phyloP scores from a whole-genome alignment of 768 basidiomycete genomes.

The Pilatotrama ljubarskyi region DNA sequence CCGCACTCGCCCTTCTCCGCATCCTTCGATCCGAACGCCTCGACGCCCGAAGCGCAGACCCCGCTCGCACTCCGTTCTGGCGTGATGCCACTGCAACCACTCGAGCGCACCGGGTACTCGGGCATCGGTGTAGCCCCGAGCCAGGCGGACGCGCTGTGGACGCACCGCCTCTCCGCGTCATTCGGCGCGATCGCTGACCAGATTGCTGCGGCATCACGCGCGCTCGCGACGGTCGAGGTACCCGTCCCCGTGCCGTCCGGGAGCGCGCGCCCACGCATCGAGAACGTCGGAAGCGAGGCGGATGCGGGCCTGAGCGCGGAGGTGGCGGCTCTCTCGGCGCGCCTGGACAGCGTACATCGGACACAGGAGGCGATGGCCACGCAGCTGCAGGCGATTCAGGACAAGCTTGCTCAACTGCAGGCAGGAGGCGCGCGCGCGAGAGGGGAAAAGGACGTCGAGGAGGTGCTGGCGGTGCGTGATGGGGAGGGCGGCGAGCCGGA shows the following conservation, averaged over 20 bases:
- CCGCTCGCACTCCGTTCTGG: not conserved
- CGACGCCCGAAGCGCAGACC: conserved; percentile 14
- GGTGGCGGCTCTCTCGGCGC: conserved; percentile 24
- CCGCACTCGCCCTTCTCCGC: conserved; percentile 23
- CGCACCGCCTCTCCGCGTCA: conserved; percentile 37
- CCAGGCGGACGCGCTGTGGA: conserved; percentile 26
- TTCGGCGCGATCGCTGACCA: conserved; percentile 42
- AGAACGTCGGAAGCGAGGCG: not conserved
- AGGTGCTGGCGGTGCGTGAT: conserved; percentile 17
- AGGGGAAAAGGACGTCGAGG: conserved; percentile 11
- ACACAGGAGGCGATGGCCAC: conserved; percentile 34
- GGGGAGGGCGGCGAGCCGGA: conserved; percentile 32
- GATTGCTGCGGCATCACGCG: conserved; percentile 42
- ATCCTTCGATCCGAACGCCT: conserved; percentile 25
- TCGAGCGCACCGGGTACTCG: not conserved
- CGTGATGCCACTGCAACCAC: not conserved
- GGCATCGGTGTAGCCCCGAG: not conserved
- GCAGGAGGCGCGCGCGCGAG: conserved; percentile 1
- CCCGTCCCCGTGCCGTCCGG: not conserved
- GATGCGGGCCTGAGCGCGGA: conserved; percentile 7
- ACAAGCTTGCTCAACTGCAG: conserved; percentile 22
- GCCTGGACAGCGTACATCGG: conserved; percentile 36
- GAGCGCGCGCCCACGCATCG: not conserved
- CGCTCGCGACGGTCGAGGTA: conserved; percentile 32
- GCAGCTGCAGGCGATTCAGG: conserved; percentile 35